Conservation (phyloP, 2,329 filamentous ascomycete species). For the Talaromyces sp. region DNA sequence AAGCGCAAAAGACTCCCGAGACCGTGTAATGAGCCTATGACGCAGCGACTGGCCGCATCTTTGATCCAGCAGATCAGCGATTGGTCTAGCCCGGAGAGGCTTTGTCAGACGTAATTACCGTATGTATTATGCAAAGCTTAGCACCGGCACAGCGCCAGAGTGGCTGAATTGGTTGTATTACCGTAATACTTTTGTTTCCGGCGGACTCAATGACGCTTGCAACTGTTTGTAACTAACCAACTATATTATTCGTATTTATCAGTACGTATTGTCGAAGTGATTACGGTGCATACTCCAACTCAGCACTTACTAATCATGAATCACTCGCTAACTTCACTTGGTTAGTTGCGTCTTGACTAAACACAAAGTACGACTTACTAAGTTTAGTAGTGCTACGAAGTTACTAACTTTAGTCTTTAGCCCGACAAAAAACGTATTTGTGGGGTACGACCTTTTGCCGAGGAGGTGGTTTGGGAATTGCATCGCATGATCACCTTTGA, state of each 20-base stretch:
- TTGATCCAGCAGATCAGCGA: background rate
- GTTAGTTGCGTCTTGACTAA: background rate
- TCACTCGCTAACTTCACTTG: too few relatives aligned
- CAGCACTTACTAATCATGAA: too few relatives aligned
- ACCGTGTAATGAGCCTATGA: background rate
- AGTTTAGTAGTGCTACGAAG: background rate
- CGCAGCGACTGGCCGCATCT: background rate
- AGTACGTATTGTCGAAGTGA: too few relatives aligned
- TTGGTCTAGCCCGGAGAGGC: background rate
- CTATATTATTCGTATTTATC: too few relatives aligned
- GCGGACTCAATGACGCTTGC: background rate
- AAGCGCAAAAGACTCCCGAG: conserved; percentile 2
- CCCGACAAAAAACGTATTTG: background rate
- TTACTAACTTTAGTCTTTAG: background rate
- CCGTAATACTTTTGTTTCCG: background rate
- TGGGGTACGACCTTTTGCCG: background rate
- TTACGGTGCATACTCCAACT: background rate
- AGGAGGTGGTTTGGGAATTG: background rate
- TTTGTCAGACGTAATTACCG: too few relatives aligned
- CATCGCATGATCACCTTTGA: background rate
- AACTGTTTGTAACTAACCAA: background rate
- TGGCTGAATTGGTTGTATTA: background rate
- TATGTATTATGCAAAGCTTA: conserved; percentile 1
- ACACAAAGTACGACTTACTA: background rate
- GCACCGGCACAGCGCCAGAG: background rate